Base-by-base conservation (phyloP, 2,329 filamentous ascomycete species). In the Penicillium sp. region DNA sequence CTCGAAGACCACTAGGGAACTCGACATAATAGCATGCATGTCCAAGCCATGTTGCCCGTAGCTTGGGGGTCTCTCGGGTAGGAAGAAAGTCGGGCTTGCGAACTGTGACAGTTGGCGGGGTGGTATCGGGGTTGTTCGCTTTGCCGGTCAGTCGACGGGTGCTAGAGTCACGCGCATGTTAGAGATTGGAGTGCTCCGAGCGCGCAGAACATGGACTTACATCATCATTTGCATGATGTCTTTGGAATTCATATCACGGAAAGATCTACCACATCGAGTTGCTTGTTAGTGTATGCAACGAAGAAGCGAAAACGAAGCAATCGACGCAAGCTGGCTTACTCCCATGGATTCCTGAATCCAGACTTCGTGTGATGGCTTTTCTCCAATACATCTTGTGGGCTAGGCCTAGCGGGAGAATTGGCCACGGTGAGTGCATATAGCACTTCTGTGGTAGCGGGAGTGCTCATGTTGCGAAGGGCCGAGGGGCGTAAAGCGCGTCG, bases 11-110 rank as follows among this genome's bases (percentile, higher is more conserved):
- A 13, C 83, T 82, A 1, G 91, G 91, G 66, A 92, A 97, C 72
- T 97, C 93, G 63, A 96, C 84, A 67, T 90, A 92, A 77, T 91
- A 96, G 77, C 91, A 96, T 3, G 93, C 92, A 72, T 97, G 93
- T 34, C 93, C 93, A 2, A 97, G 84, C 93, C 93, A 97, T 38
- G 93, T 97, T 32, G 92, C 90, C 50, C 91, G 85, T 23, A 97
- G 81, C 38, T 82, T 79, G 16, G 74, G 60, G 2, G 81, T 83
- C 4, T 79, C 73, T 51, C 89, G 83, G 13, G 77, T 76, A 1
- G 83, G 73, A 9, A 90, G 79, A 71, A 93, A 93, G 4, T 78
- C 67, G 0, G 91, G 89, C 57, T 81, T 82, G 52, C 79, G 81
- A 16, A 93, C 83, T 2, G 83, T 76, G 10, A 94, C 84, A 0